phyloP scores from a whole-genome alignment of 2,329 filamentous ascomycete species.

The Colletotrichum cuscutae region DNA sequence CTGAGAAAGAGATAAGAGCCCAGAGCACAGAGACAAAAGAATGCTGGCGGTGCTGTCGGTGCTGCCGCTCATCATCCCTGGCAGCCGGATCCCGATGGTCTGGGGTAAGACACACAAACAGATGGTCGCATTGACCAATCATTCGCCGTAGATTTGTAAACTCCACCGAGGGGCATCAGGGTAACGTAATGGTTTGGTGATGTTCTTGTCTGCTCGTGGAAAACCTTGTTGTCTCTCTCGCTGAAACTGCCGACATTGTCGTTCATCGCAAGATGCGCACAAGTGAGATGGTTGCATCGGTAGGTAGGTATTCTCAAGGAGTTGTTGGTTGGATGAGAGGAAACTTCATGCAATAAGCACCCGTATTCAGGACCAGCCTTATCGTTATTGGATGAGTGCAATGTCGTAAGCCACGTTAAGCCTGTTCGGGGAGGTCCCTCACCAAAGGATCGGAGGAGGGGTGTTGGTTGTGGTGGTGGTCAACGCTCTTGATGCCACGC shows the following conservation, averaged over 20 bases:
- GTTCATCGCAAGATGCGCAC: not conserved
- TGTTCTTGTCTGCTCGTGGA: not conserved
- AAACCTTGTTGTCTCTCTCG: constrained; percentile 8
- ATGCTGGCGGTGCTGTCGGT: not conserved
- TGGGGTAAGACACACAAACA: constrained; percentile 30
- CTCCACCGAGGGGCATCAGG: constrained; percentile 7
- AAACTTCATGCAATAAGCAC: not conserved
- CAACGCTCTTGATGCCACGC: not conserved
- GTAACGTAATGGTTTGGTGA: constrained; percentile 28
- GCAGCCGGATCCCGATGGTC: constrained; percentile 4
- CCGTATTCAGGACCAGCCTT: not conserved
- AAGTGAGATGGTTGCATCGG: not conserved
- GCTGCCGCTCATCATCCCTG: not conserved
- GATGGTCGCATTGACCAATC: constrained; percentile 21
- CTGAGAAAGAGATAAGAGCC: constrained; percentile 27
- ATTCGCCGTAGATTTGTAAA: constrained; percentile 16
- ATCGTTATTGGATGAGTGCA: constrained; percentile 1
- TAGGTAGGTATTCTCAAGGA: not conserved
- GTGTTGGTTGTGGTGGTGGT: not conserved
- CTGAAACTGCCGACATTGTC: not conserved
- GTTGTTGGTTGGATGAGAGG: not conserved
- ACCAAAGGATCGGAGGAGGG: not conserved
- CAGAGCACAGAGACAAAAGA: not conserved
- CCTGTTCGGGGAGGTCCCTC: constrained; percentile 14
- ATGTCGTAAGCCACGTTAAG: constrained; percentile 25